These are phyloP conservation scores for Colletotrichum magnum DNA, from an alignment of 2,329 filamentous ascomycete species.

Conservation along the genomic window DNA sequence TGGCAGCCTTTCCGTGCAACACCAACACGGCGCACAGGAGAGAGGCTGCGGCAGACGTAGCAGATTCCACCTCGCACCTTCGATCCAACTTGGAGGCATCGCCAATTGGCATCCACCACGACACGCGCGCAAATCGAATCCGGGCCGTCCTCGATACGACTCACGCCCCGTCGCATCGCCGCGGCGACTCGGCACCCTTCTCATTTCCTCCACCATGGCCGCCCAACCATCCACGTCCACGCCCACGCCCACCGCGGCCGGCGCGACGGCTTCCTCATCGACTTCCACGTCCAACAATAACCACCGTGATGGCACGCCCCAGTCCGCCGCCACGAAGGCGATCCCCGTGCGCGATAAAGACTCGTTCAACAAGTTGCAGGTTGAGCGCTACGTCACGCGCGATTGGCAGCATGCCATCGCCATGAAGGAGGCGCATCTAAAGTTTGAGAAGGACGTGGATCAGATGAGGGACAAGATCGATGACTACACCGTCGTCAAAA, in stretches of 20 bases:
- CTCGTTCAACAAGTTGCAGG: slow-evolving; percentile 66
- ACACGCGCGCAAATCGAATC: slow-evolving; percentile 33
- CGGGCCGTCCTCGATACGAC: slow-evolving; percentile 11
- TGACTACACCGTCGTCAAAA: slow-evolving; percentile 76
- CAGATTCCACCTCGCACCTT: slow-evolving; percentile 38
- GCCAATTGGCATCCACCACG: slow-evolving; percentile 38
- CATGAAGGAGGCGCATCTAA: slow-evolving; percentile 65
- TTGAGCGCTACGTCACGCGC: slow-evolving; percentile 68
- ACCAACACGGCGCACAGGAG: slow-evolving; percentile 38
- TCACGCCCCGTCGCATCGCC: slow-evolving; percentile 48
- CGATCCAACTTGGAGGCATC: slow-evolving; percentile 32
- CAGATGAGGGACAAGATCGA: slow-evolving; percentile 77
- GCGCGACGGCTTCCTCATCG: slow-evolving; percentile 50
- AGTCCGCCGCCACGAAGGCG: slow-evolving; percentile 39
- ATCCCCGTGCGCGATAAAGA: slow-evolving; percentile 68
- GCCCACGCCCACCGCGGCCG: slow-evolving; percentile 44
- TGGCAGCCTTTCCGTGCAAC: slow-evolving; percentile 35
- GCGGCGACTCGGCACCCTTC: slow-evolving; percentile 54
- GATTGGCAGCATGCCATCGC: slow-evolving; percentile 69
- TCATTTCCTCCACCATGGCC: slow-evolving; percentile 57
- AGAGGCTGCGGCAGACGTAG: slow-evolving; percentile 36
- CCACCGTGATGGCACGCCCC: slow-evolving; percentile 33
- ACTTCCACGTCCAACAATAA: slow-evolving; percentile 48
- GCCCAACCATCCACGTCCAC: slow-evolving; percentile 55
- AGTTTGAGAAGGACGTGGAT: slow-evolving; percentile 70